Evolutionary conservation across 2,329 filamentous ascomycete species (phyloP).

Genomic region (Emmonsia crescens): DNA sequence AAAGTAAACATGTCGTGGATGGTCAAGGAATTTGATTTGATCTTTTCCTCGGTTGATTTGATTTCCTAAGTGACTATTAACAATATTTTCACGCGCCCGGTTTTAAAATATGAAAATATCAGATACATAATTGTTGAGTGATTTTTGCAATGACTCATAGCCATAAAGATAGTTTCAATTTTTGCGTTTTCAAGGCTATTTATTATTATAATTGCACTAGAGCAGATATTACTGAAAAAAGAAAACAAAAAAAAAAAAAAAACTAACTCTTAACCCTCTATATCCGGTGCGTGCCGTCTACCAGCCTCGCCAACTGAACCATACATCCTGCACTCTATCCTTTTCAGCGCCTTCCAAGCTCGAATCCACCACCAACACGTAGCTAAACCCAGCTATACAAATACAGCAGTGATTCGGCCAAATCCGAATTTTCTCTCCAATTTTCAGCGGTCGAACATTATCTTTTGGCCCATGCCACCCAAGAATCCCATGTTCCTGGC

Average conservation of each 20-base stretch:
- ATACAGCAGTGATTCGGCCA: conserved; percentile 78
- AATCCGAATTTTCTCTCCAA: conserved; percentile 58
- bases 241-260: neutral
- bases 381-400: conserved; percentile 57
- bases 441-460: conserved; percentile 37
- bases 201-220: neutral
- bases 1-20: too few species aligned
- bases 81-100: too few species aligned
- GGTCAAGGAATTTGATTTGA: too few species aligned
- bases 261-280: too few species aligned
- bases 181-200: neutral
- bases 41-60: too few species aligned
- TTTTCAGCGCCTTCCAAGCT: conserved; percentile 20
- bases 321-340: conserved; percentile 14
- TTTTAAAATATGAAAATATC: too few species aligned
- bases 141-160: too few species aligned
- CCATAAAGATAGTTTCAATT: neutral
- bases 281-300: neutral
- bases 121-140: too few species aligned
- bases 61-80: too few species aligned
- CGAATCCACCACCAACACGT: conserved; percentile 62
- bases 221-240: neutral
- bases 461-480: conserved; percentile 43
- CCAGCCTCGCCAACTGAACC: conserved; percentile 15
- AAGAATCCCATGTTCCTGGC: conserved; percentile 68